phyloP scores from a whole-genome alignment of 495 filamentous ascomycete genomes.

The Penicillium steckii region DNA sequence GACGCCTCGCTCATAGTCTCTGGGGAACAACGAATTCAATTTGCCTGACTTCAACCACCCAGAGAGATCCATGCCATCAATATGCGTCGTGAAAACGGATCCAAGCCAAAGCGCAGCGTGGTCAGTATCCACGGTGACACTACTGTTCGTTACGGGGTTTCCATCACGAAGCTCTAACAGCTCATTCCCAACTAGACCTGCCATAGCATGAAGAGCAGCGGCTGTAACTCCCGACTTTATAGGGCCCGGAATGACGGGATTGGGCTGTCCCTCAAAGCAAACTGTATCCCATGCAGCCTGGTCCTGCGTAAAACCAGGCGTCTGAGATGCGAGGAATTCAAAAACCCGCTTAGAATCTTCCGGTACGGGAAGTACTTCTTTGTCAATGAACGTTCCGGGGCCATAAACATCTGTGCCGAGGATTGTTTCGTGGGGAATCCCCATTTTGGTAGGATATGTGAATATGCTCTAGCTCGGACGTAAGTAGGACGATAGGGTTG shows the following conservation, averaged over 20 bases:
- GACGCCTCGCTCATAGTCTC: conserved; percentile 26
- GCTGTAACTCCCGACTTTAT: conserved; percentile 22
- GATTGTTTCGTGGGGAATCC: conserved; percentile 18
- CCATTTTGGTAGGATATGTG: background rate
- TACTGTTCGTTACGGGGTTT: conserved; percentile 1
- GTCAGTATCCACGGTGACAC: conserved; percentile 27
- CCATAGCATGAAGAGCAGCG: conserved; percentile 31
- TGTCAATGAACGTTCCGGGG: conserved; percentile 30
- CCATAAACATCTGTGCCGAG: conserved; percentile 28
- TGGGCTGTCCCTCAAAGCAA: conserved; percentile 20
- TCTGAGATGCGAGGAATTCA: conserved; percentile 18
- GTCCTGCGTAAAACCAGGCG: conserved; percentile 26
- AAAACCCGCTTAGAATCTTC: conserved; percentile 28
- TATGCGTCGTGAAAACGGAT: conserved; percentile 14
- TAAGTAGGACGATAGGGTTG: background rate
- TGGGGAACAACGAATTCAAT: conserved; percentile 12
- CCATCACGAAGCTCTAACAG: conserved; percentile 26
- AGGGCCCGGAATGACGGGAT: conserved; percentile 28
- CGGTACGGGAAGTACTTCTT: conserved; percentile 20
- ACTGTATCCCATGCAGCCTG: conserved; percentile 24
- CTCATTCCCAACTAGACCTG: conserved; percentile 27
- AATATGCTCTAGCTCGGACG: background rate
- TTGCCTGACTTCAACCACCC: conserved; percentile 9
- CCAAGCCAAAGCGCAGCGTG: conserved; percentile 33
- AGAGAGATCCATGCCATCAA: conserved; percentile 19